phyloP scores from a whole-genome alignment of 1,284 basidiomycete genomes.

The Ustilago vetiveriae region DNA sequence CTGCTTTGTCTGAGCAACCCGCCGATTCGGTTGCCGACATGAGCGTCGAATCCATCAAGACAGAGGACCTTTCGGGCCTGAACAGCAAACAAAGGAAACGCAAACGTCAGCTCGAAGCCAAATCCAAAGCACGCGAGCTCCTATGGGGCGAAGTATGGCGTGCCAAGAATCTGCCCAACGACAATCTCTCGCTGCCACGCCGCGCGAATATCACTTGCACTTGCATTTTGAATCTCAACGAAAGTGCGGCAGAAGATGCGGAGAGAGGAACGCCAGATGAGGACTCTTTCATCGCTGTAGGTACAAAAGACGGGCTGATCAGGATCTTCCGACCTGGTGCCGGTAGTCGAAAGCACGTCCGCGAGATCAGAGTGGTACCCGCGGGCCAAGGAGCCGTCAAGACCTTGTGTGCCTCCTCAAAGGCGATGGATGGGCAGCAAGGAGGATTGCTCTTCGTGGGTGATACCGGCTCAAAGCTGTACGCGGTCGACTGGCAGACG shows the following conservation, averaged over 20 bases:
- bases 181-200: conserved; percentile 50
- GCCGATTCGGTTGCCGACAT: conserved; percentile 21
- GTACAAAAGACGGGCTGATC: conserved; percentile 50
- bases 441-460: conserved; percentile 48
- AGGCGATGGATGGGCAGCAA: conserved; percentile 9
- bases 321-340: conserved; percentile 39
- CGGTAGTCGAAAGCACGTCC: conserved; percentile 21
- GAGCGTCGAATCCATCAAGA: conserved; percentile 23
- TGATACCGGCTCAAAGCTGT: conserved; percentile 49
- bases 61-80: conserved; percentile 18
- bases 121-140: conserved; percentile 49
- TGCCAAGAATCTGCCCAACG: conserved; percentile 59
- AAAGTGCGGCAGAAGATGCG: neutral
- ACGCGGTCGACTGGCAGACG: conserved; percentile 44
- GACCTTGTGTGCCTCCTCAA: conserved; percentile 28
- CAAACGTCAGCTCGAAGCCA: conserved; percentile 51
- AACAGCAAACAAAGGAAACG: conserved; percentile 53
- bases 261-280: conserved; percentile 1
- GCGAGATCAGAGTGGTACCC: conserved; percentile 35
- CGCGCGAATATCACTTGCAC: conserved; percentile 50
- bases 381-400: conserved; percentile 37
- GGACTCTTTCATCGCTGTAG: conserved; percentile 28
- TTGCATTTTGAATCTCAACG: conserved; percentile 25
- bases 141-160: conserved; percentile 58
- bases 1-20: conserved; percentile 31